Base-by-base conservation (phyloP, 2,329 filamentous ascomycete genomes). In the Alternaria longipes region DNA sequence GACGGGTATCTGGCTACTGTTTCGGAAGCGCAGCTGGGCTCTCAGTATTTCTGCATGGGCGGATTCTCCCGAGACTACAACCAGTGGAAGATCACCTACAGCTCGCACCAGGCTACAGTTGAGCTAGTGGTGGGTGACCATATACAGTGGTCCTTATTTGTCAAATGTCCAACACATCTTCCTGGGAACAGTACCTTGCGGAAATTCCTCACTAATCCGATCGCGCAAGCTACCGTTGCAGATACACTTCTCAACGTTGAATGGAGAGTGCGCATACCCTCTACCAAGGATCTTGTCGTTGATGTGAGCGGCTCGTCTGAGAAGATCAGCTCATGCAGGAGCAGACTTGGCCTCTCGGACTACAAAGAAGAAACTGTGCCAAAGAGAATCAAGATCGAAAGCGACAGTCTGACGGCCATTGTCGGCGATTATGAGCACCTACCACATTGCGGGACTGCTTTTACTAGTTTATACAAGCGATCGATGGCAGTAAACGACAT, bases 401-500 rank as follows among this genome's bases (percentile, higher is more conserved):
- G 69, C 80, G 8, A 77, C 78, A 22, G 47, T 14, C 24, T 36
- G 4, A 16, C 54, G 4, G 75, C 83, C 53, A 71, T 89, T 11
- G 72, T 70, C 3, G 88, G 88, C 2, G 70, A 70, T 0, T 90
- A 89, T 65, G 65, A 78, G 7, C 76, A 83, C 9, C 75, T 87
- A 1, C 83, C 81, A 11, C 74, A 84, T 6, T 91, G 89, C 66
- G 88, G 87, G 5, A 88, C 85, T 4, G 83, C 88, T 0, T 81
- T 77, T 22, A 80, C 82, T 16, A 83, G 83, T 54, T 72, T 90
- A 22, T 88, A 89, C 72, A 84, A 82, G 66, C 82, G 77, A 30
- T 53, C 52, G 20, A 46, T 63, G 52, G 16, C 5, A 3, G 8
- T 56, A 26, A 38, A 68, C 51, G 69, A 79, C 1, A 55, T 89